Evolutionary conservation across 192 early-diverging fungal species (phyloP).

Genomic region (Coemansia sp.): DNA sequence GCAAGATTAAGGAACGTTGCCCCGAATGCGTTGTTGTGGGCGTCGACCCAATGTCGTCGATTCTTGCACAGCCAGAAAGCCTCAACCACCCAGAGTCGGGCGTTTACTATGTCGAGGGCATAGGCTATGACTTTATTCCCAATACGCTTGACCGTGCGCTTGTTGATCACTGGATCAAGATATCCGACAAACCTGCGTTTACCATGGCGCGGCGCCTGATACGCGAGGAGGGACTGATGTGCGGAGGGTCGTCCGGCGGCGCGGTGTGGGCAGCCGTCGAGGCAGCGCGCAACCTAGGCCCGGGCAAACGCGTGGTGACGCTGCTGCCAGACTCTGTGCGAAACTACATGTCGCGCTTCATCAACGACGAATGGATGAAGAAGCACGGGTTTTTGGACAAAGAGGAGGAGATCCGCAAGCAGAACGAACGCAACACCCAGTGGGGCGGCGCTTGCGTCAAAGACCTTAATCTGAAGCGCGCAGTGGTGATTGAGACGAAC

Average conservation of each 20-base stretch:
- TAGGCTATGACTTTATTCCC: constrained; percentile 99
- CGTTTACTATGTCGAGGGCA: constrained; percentile 94
- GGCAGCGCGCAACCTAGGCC: constrained; percentile 79
- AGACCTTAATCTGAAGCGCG: constrained; percentile 79
- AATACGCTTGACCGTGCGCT: constrained; percentile 80
- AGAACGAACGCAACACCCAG: constrained; percentile 68
- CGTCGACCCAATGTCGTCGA: constrained; percentile 93
- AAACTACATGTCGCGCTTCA: constrained; percentile 99
- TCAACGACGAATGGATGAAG: constrained; percentile 98
- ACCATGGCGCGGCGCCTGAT: constrained; percentile 94
- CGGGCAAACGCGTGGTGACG: constrained; percentile 90
- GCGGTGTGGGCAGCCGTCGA: constrained; percentile 86
- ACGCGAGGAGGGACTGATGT: constrained; percentile 94
- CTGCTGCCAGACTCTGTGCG: constrained; percentile 96
- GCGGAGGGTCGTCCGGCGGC: constrained; percentile 94
- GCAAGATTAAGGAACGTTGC: constrained; percentile 92
- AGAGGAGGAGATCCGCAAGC: constrained; percentile 56
- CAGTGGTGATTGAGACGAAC: constrained; percentile 80
- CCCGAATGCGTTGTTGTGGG: constrained; percentile 85
- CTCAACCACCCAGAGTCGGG: constrained; percentile 70
- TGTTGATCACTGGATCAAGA: constrained; percentile 96
- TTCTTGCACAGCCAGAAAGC: constrained; percentile 83
- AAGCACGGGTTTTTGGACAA: constrained; percentile 85
- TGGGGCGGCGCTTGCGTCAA: constrained; percentile 81
- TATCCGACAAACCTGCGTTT: constrained; percentile 94